Conservation (phyloP, 345 rosid species). For the Populus alba region DNA sequence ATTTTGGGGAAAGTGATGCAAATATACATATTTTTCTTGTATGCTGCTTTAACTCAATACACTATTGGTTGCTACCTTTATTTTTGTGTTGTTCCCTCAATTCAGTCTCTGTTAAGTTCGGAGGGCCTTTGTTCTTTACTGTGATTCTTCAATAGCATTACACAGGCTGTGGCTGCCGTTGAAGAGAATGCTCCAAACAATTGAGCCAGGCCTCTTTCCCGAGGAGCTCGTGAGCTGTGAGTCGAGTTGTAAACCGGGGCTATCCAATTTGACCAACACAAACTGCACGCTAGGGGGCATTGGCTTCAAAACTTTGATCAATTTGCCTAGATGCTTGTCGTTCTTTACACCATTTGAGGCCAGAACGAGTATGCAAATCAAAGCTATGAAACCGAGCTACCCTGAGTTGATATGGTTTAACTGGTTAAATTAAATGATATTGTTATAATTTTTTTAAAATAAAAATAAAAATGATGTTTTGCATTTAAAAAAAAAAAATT, state of each 20-base stretch:
- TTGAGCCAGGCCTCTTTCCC: not conserved
- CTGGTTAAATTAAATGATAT: no score
- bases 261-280: not conserved
- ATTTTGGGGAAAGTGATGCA: not conserved
- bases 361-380: no score
- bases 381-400: no score
- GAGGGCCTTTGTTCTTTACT: not conserved
- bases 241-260: not conserved
- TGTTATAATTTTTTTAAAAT: no score
- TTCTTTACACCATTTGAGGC: no score
- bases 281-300: not conserved
- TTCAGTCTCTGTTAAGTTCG: not conserved
- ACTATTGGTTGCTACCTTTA: not conserved
- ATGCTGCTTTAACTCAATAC: not conserved
- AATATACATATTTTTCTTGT: not conserved
- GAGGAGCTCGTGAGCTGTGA: not conserved
- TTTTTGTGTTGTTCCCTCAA: not conserved
- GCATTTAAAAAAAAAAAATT: no score
- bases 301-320: no score
- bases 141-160: not conserved
- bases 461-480: no score
- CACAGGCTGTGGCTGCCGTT: not conserved
- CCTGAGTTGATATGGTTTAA: no score
- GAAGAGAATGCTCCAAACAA: not conserved
- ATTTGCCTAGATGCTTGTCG: no score